Evolutionary conservation across 345 rosid species (phyloP).

Genomic region (Boechera divaricarpa): DNA sequence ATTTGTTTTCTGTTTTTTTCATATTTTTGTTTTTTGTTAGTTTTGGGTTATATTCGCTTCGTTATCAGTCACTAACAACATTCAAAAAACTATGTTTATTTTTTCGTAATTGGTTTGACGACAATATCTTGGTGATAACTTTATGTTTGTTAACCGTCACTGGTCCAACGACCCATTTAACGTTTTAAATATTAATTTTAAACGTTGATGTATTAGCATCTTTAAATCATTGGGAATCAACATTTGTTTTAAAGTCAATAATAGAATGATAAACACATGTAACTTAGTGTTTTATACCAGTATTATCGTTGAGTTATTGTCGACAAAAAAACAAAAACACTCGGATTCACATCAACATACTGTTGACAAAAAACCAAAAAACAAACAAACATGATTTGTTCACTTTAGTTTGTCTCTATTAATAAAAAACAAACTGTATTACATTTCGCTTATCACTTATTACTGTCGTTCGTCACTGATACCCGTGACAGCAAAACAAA

Average conservation of each 20-base stretch:
- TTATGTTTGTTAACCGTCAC: too few species aligned
- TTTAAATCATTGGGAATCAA: too few species aligned
- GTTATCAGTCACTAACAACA: neutral
- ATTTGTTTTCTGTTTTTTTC: too few species aligned
- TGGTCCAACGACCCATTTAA: too few species aligned
- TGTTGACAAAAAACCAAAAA: neutral
- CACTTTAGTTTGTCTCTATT: neutral
- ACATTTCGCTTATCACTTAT: neutral
- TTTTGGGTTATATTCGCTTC: neutral
- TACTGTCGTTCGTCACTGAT: neutral
- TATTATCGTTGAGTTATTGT: too few species aligned
- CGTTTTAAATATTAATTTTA: too few species aligned
- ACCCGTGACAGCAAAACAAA: neutral
- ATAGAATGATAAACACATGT: neutral
- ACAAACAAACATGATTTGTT: neutral
- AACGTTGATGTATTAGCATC: too few species aligned
- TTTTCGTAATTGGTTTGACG: too few species aligned
- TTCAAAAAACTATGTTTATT: too few species aligned
- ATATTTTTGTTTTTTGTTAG: neutral
- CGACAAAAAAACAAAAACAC: neutral
- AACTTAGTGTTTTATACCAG: neutral
- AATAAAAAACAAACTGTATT: neutral
- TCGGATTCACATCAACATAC: neutral
- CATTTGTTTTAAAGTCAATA: too few species aligned
- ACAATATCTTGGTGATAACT: neutral